Evolutionary conservation across 306 rosid species (phyloP).

Genomic region (Quercus rubra): DNA sequence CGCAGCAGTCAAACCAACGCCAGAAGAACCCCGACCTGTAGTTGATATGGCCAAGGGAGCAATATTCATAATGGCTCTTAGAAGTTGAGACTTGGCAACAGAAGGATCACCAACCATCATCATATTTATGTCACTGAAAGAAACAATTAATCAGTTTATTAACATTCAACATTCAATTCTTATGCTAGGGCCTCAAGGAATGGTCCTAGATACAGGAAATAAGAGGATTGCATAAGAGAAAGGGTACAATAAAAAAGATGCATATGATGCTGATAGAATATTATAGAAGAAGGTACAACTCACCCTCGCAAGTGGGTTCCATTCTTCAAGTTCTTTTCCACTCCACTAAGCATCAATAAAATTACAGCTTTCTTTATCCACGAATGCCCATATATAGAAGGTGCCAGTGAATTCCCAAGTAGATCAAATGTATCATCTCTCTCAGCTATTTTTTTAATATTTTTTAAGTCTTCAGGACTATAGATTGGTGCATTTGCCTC

Average conservation of each 20-base stretch:
- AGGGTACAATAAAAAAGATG: background rate
- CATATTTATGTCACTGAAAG: constrained; percentile 92
- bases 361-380: constrained; percentile 98
- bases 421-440: constrained; percentile 87
- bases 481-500: constrained; percentile 95
- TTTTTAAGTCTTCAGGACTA: constrained; percentile 70
- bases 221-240: background rate
- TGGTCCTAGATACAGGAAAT: background rate
- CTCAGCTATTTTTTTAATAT: constrained; percentile 79
- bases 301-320: constrained; percentile 98
- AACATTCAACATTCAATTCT: background rate
- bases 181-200: background rate
- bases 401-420: constrained; percentile 94
- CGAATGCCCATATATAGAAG: constrained; percentile 92
- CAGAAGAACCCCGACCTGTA: constrained; percentile 98
- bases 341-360: constrained; percentile 91
- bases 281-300: constrained; percentile 28
- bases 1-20: constrained; percentile 99
- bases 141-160: constrained; percentile 13
- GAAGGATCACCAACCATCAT: constrained; percentile 99
- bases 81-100: constrained; percentile 98
- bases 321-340: constrained; percentile 93
- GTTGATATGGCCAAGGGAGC: constrained; percentile 98
- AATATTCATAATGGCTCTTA: constrained; percentile 91
- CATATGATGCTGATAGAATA: background rate